Conservation (phyloP, 495 filamentous ascomycete species). For the Chaetomium tenue region DNA sequence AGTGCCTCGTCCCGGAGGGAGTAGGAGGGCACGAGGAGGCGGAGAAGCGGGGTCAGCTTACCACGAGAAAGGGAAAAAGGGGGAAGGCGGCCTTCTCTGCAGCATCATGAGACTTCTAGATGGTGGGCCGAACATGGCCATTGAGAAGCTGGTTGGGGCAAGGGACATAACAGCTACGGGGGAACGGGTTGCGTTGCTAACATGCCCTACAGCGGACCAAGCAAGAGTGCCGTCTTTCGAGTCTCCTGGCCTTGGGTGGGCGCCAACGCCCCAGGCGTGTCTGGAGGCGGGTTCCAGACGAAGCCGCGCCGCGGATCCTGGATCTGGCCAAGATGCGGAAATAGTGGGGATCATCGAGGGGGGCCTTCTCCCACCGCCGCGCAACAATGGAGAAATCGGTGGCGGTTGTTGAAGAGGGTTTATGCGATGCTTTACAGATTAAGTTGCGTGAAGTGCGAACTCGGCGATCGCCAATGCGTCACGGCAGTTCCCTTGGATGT, state of each 20-base stretch:
- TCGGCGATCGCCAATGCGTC: too few relatives aligned
- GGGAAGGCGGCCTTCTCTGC: background rate
- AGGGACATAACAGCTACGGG: background rate
- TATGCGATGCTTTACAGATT: background rate
- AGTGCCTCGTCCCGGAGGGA: background rate
- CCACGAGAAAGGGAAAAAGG: background rate
- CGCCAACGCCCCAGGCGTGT: slow-evolving; percentile 7
- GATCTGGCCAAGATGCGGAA: slow-evolving; percentile 9
- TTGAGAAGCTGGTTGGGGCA: background rate
- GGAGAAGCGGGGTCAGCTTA: slow-evolving; percentile 10
- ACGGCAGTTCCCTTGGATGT: background rate
- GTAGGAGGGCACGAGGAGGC: slow-evolving; percentile 18
- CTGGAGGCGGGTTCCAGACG: slow-evolving; percentile 7
- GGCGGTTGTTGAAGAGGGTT: background rate
- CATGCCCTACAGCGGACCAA: background rate
- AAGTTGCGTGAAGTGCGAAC: too few relatives aligned
- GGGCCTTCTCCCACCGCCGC: background rate
- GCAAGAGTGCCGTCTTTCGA: background rate
- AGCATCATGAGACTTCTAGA: background rate
- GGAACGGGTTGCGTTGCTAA: background rate
- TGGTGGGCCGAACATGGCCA: background rate
- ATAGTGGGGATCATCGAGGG: background rate
- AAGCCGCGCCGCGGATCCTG: slow-evolving; percentile 15
- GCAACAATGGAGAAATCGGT: slow-evolving; percentile 3
- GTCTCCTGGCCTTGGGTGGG: background rate